These are phyloP conservation scores for Marasmius sp. DNA, from an alignment of 1,284 basidiomycete genomes.

Conservation along the genomic window DNA sequence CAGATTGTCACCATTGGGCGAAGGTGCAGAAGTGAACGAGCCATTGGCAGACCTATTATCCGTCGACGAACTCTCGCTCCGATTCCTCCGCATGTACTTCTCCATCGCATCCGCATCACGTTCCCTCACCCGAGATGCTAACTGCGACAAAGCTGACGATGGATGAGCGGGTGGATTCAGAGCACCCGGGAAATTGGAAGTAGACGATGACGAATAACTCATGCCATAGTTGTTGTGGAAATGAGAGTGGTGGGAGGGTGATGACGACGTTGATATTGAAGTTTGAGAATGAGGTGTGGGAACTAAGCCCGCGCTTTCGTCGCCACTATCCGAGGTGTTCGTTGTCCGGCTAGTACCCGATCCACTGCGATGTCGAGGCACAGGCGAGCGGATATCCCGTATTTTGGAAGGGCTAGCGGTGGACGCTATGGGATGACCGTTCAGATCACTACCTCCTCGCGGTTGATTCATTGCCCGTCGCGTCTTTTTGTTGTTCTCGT, in stretches of 20 bases:
- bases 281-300: constrained; percentile 43
- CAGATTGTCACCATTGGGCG: constrained; percentile 53
- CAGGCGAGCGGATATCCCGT: constrained; percentile 31
- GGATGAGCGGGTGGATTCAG: constrained; percentile 41
- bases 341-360: constrained; percentile 79
- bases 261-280: constrained; percentile 53
- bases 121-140: constrained; percentile 75
- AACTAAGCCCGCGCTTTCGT: constrained; percentile 47
- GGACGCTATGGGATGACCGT: constrained; percentile 34
- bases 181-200: constrained; percentile 41
- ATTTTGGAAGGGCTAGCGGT: constrained; percentile 41
- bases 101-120: constrained; percentile 82
- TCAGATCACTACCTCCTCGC: constrained; percentile 60
- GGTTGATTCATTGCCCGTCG: constrained; percentile 68
- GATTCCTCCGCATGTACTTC: constrained; percentile 75
- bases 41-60: constrained; percentile 65
- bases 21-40: constrained; percentile 46
- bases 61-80: constrained; percentile 75
- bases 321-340: constrained; percentile 70
- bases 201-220: constrained; percentile 45
- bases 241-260: constrained; percentile 48
- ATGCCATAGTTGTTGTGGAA: constrained; percentile 28
- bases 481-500: constrained; percentile 74
- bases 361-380: constrained; percentile 69
- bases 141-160: constrained; percentile 58